A percentile compares a stretch with the other conserved stretches of the same genome.
Conservation (phyloP, 805 yeast species). For the Monosporozyma siamensis region DNA sequence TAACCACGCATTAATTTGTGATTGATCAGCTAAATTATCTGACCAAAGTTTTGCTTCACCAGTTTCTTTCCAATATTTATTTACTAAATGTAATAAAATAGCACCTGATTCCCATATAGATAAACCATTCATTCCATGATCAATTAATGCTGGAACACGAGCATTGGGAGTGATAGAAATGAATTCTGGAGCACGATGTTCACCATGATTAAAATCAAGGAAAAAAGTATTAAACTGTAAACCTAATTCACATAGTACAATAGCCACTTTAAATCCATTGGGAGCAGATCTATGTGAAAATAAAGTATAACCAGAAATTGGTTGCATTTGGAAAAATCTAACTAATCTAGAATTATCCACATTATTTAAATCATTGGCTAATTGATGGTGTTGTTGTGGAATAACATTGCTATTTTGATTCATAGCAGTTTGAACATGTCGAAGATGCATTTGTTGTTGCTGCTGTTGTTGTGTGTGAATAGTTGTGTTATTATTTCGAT, state of each 20-base stretch:
- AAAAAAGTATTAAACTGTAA: conserved; percentile 72
- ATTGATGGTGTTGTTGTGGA: conserved; percentile 12
- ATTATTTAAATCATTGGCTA: conserved; percentile 31
- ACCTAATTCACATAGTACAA: conserved; percentile 74
- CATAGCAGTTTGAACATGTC: conserved; percentile 1
- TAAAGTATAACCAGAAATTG: conserved; percentile 73
- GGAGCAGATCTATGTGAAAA: conserved; percentile 87
- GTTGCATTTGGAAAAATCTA: conserved; percentile 65
- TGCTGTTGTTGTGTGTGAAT: conserved; percentile 6
- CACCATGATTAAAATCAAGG: conserved; percentile 79
- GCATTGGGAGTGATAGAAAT: conserved; percentile 94
- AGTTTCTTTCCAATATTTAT: conserved; percentile 51
- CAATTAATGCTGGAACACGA: conserved; percentile 88
- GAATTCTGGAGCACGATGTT: conserved; percentile 88
- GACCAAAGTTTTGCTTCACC: conserved; percentile 71
- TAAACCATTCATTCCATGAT: conserved; percentile 70
- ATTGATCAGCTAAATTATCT: conserved; percentile 64
- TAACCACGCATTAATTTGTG: conserved; percentile 80
- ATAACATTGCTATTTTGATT: conserved; percentile 5
- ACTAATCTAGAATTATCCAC: conserved; percentile 51
- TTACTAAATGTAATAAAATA: conserved; percentile 71
- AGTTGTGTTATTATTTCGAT: background rate
- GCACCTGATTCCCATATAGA: conserved; percentile 96
- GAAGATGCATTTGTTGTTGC: conserved; percentile 4
- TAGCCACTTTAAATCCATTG: conserved; percentile 92